phyloP scores from a whole-genome alignment of 2,329 filamentous ascomycete genomes.

The Xylariales sp. region DNA sequence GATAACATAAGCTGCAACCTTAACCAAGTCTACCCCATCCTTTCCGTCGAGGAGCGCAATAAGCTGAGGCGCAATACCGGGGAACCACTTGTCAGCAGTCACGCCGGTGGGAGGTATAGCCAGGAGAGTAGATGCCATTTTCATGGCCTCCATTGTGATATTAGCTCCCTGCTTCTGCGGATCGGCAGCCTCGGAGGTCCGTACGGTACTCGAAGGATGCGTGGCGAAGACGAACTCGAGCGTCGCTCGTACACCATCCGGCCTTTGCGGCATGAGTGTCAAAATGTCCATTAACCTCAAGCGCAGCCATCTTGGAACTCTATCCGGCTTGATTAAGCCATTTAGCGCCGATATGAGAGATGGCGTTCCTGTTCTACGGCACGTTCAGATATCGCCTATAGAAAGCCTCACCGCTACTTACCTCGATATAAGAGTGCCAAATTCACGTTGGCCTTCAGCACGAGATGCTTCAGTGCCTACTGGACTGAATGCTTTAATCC shows the following conservation, averaged over 20 bases:
- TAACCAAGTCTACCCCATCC: constrained; percentile 52
- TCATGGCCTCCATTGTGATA: constrained; percentile 65
- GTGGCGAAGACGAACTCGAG: constrained; percentile 69
- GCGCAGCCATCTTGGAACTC: constrained; percentile 57
- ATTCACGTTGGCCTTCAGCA: constrained; percentile 32
- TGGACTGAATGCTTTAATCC: constrained; percentile 46
- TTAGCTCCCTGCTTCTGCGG: constrained; percentile 55
- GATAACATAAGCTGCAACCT: constrained; percentile 57
- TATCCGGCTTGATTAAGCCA: constrained; percentile 56
- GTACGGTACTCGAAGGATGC: constrained; percentile 49
- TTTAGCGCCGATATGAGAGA: constrained; percentile 58
- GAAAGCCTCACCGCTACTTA: constrained; percentile 26
- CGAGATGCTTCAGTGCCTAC: constrained; percentile 28
- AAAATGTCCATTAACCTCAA: constrained; percentile 51
- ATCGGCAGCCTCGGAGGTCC: constrained; percentile 32
- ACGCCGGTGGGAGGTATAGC: constrained; percentile 54
- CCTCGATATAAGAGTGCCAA: constrained; percentile 45
- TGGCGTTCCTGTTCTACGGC: constrained; percentile 39
- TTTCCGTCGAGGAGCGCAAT: constrained; percentile 56
- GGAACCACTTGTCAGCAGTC: constrained; percentile 54
- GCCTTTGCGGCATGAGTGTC: constrained; percentile 55
- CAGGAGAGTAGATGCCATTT: constrained; percentile 57
- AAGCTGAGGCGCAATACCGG: constrained; percentile 56
- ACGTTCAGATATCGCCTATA: constrained; percentile 19
- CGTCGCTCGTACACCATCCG: constrained; percentile 60